These are phyloP conservation scores for Boletus smithii DNA, from an alignment of 1,284 basidiomycete species.

Conservation along the genomic window DNA sequence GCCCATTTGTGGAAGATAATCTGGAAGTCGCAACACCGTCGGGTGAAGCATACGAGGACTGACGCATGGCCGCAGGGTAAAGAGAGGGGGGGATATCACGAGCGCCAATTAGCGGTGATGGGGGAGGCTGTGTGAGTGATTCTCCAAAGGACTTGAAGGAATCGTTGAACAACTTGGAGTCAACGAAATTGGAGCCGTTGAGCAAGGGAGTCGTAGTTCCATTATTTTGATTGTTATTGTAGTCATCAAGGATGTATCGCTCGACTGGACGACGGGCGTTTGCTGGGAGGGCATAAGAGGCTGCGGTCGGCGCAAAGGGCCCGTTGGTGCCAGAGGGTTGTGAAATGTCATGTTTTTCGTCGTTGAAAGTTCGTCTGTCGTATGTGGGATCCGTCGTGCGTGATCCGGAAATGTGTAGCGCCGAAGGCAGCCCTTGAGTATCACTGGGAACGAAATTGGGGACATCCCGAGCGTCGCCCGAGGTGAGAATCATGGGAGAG, in stretches of 20 bases:
- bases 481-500: constrained; percentile 30
- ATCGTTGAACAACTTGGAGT: constrained; percentile 29
- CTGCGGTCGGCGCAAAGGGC: constrained; percentile 33
- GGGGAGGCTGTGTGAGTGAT: constrained; percentile 21
- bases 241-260: constrained; percentile 49
- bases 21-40: constrained; percentile 38
- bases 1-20: constrained; percentile 28
- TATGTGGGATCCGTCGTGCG: constrained; percentile 15
- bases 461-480: constrained; percentile 23
- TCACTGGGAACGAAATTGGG: constrained; percentile 9
- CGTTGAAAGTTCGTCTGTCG: constrained; percentile 24
- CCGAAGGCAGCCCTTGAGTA: constrained; percentile 13
- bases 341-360: constrained; percentile 23
- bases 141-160: constrained; percentile 33
- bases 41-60: constrained; percentile 41
- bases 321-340: constrained; percentile 28
- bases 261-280: constrained; percentile 45
- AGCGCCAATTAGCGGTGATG: constrained; percentile 25
- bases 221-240: constrained; percentile 24
- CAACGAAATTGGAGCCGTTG: constrained; percentile 32
- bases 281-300: constrained; percentile 43
- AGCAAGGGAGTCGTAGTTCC: constrained; percentile 32
- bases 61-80: constrained; percentile 43
- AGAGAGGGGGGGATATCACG: constrained; percentile 31
- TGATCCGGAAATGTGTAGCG: constrained; percentile 12